Evolutionary conservation across 208 protist genomes (phyloP), one percentile per base, ranked within the genome.

Genomic region (Leptomonas pyrrhocoris): DNA sequence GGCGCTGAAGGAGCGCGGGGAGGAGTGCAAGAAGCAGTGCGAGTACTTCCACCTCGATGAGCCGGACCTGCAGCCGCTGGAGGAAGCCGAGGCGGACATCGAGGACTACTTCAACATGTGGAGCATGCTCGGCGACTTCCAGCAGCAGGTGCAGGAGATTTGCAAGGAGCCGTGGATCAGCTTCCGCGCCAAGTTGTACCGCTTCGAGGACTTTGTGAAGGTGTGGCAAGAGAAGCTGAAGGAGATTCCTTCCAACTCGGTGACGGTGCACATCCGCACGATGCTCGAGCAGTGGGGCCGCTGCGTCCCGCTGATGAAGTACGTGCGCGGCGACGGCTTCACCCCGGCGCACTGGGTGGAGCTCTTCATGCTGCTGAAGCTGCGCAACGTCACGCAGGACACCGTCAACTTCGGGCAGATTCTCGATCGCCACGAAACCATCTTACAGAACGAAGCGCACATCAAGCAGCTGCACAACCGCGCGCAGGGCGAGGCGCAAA

Each of bases 401-500:
- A 89, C 90, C 49, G 71, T 99, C 16, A 86, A 74, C 21, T 97
- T 99, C 74, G 84, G 90, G 34, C 84, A 98, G 50, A 92, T 99
- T 51, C 74, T 99, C 12, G 84, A 95, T 45, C 68, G 60, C 50
- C 73, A 92, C 66, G 80, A 94, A 19, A 66, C 51, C 1, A 88
- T 98, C 38, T 62, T 96, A 19, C 77, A 79, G 45, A 80, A 96
- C 46, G 92, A 94, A 63, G 62, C 55, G 13, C 83, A 86, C 18
- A 70, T 99, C 42, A 98, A 98, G 74, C 93, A 97, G 60, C 85
- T 99, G 34, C 91, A 98, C 72, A 77, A 81, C 49, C 88, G 97
- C 23, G 98, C 98, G 38, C 84, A 96, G 57, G 98, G 97, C n/a
- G 98, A 99, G 86, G 89, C 98, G 19, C 89, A 96, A 40, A 98